These are phyloP conservation scores for Mycocentrospora acerina DNA, from an alignment of 2,329 filamentous ascomycete genomes.

Conservation along the genomic window DNA sequence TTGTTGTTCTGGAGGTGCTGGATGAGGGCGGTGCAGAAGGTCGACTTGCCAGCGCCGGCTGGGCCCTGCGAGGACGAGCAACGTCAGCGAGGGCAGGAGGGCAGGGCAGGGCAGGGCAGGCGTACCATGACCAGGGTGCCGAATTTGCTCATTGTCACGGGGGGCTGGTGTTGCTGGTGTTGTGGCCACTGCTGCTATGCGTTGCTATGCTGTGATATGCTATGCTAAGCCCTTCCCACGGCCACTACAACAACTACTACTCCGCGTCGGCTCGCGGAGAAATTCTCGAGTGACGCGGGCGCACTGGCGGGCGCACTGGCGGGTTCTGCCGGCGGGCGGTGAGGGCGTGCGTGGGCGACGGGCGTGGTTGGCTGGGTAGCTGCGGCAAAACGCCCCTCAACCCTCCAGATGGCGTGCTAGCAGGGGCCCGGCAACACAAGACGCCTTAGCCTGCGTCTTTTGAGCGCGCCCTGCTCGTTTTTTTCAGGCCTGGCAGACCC, in stretches of 20 bases:
- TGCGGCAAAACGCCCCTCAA: neutral
- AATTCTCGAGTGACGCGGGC: slow-evolving; percentile 7
- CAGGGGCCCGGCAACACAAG: slow-evolving; percentile 4
- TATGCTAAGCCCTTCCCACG: too few species aligned
- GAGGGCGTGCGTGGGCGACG: slow-evolving; percentile 2
- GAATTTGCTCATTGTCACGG: slow-evolving; percentile 78
- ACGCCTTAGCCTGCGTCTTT: slow-evolving; percentile 9
- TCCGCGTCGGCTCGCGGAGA: too few species aligned
- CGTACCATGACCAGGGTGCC: slow-evolving; percentile 84
- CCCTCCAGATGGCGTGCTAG: slow-evolving; percentile 6
- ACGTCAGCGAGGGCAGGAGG: slow-evolving; percentile 8
- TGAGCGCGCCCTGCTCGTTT: slow-evolving; percentile 20
- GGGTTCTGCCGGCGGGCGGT: slow-evolving; percentile 14
- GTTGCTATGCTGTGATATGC: too few species aligned
- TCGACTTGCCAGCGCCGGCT: slow-evolving; percentile 94
- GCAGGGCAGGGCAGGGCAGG: neutral
- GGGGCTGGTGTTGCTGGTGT: neutral
- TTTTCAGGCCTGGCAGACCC: slow-evolving; percentile 29
- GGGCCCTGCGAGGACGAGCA: slow-evolving; percentile 66
- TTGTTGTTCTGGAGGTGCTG: slow-evolving; percentile 88
- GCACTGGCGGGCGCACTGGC: too few species aligned
- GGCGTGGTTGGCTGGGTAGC: neutral
- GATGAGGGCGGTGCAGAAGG: slow-evolving; percentile 91
- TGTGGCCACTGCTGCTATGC: too few species aligned
- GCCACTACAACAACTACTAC: too few species aligned